These are phyloP conservation scores for Russula lepida DNA, from an alignment of 768 basidiomycete genomes.

Conservation along the genomic window DNA sequence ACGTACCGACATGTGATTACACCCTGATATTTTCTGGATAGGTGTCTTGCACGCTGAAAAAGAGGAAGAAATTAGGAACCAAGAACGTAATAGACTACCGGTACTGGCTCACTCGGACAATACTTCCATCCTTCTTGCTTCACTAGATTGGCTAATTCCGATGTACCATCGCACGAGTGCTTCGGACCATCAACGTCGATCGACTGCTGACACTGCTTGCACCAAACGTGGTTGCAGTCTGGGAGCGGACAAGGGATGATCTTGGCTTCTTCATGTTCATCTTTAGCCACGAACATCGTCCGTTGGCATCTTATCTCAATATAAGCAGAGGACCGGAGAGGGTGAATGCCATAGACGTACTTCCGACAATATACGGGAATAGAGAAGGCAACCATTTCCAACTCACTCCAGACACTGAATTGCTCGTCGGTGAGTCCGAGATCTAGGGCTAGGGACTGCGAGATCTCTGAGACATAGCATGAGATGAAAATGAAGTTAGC, in stretches of 20 bases:
- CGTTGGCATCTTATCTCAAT: slow-evolving; percentile 20
- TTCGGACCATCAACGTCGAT: slow-evolving; percentile 21
- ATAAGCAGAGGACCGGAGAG: not conserved
- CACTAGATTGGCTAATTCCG: slow-evolving; percentile 28
- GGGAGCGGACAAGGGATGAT: slow-evolving; percentile 27
- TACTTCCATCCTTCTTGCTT: slow-evolving; percentile 28
- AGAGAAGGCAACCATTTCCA: slow-evolving; percentile 39
- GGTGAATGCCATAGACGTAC: slow-evolving; percentile 24
- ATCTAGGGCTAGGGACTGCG: slow-evolving; percentile 33
- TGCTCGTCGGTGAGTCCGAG: slow-evolving; percentile 40
- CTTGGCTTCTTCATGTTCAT: slow-evolving; percentile 23
- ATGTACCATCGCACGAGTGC: slow-evolving; percentile 30
- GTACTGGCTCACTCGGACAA: slow-evolving; percentile 26
- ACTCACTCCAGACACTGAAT: slow-evolving; percentile 35
- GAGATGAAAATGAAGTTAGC: not conserved
- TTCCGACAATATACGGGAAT: slow-evolving; percentile 42
- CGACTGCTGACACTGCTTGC: slow-evolving; percentile 28
- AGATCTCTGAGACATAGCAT: slow-evolving; percentile 28
- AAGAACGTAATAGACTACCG: not conserved
- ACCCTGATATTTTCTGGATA: slow-evolving; percentile 43
- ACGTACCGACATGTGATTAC: slow-evolving; percentile 53
- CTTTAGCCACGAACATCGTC: slow-evolving; percentile 25
- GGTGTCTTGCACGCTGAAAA: slow-evolving; percentile 41
- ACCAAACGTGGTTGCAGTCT: slow-evolving; percentile 27
- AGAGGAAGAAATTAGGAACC: not conserved